These are phyloP conservation scores for Fusarium sororula DNA, from an alignment of 2,329 filamentous ascomycete species.

Conservation along the genomic window DNA sequence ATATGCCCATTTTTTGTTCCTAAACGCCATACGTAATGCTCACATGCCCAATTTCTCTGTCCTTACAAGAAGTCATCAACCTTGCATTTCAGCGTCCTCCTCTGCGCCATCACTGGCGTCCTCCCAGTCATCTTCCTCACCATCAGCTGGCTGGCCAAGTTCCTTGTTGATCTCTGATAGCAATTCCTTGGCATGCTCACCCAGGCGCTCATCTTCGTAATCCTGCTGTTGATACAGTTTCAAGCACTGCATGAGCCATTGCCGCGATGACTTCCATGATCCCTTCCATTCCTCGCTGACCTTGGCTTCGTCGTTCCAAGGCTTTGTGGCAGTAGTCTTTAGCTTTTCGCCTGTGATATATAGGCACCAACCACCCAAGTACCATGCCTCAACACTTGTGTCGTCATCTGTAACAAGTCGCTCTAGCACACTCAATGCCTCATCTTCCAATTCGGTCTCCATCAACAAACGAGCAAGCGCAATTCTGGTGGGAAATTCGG, in stretches of 20 bases:
- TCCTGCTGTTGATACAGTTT: slow-evolving; percentile 80
- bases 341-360: slow-evolving; percentile 80
- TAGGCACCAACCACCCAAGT: slow-evolving; percentile 93
- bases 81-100: slow-evolving; percentile 68
- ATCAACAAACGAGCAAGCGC: slow-evolving; percentile 86
- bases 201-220: slow-evolving; percentile 85
- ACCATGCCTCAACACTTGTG: slow-evolving; percentile 94
- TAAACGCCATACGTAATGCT: slow-evolving; percentile 41
- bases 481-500: slow-evolving; percentile 87
- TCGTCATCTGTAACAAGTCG: slow-evolving; percentile 89
- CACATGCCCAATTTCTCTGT: slow-evolving; percentile 22
- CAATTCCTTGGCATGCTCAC: slow-evolving; percentile 79
- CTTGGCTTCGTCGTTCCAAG: slow-evolving; percentile 38
- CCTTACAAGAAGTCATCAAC: slow-evolving; percentile 37
- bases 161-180: slow-evolving; percentile 70
- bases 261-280: slow-evolving; percentile 77
- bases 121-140: slow-evolving; percentile 65
- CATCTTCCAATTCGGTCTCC: slow-evolving; percentile 86
- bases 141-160: slow-evolving; percentile 67
- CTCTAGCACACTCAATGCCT: slow-evolving; percentile 86
- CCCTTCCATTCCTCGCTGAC: slow-evolving; percentile 64
- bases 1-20: slow-evolving; percentile 36
- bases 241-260: slow-evolving; percentile 84
- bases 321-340: slow-evolving; percentile 50
- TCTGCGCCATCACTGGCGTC: slow-evolving; percentile 60